Conservation (phyloP, 2,329 filamentous ascomycete genomes). For the Laburnicola sp. region DNA sequence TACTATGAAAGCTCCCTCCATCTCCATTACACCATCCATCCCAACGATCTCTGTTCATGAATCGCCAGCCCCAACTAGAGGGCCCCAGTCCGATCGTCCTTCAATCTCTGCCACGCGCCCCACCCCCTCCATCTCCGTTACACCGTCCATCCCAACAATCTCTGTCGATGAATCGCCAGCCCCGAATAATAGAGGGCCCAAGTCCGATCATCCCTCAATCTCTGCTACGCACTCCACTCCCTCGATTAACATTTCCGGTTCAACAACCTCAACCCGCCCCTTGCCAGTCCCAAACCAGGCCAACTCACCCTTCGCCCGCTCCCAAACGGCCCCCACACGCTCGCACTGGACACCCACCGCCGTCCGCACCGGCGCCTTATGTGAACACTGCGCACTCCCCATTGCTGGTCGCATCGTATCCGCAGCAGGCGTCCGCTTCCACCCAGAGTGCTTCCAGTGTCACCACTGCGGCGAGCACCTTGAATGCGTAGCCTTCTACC, state of each 20-base stretch:
- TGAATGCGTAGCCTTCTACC: slow-evolving; percentile 94
- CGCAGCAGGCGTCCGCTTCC: slow-evolving; percentile 80
- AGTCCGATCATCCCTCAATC: slow-evolving; percentile 27
- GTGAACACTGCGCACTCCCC: slow-evolving; percentile 78
- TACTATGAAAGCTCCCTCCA: slow-evolving; percentile 9
- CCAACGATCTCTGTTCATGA: slow-evolving; percentile 36
- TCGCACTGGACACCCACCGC: slow-evolving; percentile 52
- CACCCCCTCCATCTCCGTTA: slow-evolving; percentile 24
- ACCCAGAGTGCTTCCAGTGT: slow-evolving; percentile 91
- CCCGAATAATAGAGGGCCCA: slow-evolving; percentile 7
- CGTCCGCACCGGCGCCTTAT: slow-evolving; percentile 68
- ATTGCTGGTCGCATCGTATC: slow-evolving; percentile 91
- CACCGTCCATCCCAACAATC: slow-evolving; percentile 23
- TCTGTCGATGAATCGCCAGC: slow-evolving; percentile 22
- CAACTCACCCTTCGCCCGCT: slow-evolving; percentile 49
- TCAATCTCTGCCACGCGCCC: no score
- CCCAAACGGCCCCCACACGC: slow-evolving; percentile 41
- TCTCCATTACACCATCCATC: slow-evolving; percentile 23
- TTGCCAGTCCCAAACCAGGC: slow-evolving; percentile 50
- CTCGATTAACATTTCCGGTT: slow-evolving; percentile 33
- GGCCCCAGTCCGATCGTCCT: slow-evolving; percentile 17
- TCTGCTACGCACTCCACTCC: slow-evolving; percentile 29
- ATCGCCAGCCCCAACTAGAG: slow-evolving; percentile 16
- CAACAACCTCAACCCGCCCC: slow-evolving; percentile 48
- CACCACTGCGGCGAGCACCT: slow-evolving; percentile 83